Conservation (phyloP, 140 eudicot species). For the Oenanthe javanica region DNA sequence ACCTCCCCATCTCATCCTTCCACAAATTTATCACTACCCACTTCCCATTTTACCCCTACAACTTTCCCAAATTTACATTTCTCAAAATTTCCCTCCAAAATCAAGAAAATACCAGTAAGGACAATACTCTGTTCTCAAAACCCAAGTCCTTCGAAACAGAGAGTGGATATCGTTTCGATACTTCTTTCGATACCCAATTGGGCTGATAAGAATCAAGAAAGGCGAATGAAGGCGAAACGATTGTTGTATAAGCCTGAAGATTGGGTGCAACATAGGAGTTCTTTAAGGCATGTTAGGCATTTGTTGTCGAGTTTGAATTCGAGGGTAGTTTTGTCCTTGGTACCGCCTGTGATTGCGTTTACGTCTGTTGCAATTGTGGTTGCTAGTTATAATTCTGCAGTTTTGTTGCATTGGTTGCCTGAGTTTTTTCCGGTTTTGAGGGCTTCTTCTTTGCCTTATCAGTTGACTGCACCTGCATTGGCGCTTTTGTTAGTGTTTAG, state of each 20-base stretch:
- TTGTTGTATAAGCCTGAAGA: slow-evolving; percentile 50
- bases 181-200: slow-evolving; percentile 65
- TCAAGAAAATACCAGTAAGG: slow-evolving; percentile 13
- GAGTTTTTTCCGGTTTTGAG: slow-evolving; percentile 71
- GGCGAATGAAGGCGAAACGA: slow-evolving; percentile 52
- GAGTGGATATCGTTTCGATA: slow-evolving; percentile 37
- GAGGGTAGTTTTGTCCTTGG: slow-evolving; percentile 70
- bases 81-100: slow-evolving; percentile 32
- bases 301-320: slow-evolving; percentile 57
- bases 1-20: slow-evolving; percentile 32
- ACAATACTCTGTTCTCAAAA: slow-evolving; percentile 41
- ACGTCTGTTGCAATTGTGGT: slow-evolving; percentile 65
- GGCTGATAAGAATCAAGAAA: slow-evolving; percentile 70
- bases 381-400: slow-evolving; percentile 78
- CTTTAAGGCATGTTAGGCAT: slow-evolving; percentile 72
- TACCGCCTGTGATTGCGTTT: slow-evolving; percentile 82
- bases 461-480: slow-evolving; percentile 91
- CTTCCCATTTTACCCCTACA: slow-evolving; percentile 35
- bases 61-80: slow-evolving; percentile 28
- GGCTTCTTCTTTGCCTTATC: slow-evolving; percentile 92
- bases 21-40: slow-evolving; percentile 24
- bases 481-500: slow-evolving; percentile 92
- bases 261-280: slow-evolving; percentile 90
- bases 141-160: slow-evolving; percentile 25
- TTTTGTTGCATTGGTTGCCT: slow-evolving; percentile 61